Base-by-base conservation (phyloP, 768 basidiomycete genomes). In the Butyriboletus loyo region DNA sequence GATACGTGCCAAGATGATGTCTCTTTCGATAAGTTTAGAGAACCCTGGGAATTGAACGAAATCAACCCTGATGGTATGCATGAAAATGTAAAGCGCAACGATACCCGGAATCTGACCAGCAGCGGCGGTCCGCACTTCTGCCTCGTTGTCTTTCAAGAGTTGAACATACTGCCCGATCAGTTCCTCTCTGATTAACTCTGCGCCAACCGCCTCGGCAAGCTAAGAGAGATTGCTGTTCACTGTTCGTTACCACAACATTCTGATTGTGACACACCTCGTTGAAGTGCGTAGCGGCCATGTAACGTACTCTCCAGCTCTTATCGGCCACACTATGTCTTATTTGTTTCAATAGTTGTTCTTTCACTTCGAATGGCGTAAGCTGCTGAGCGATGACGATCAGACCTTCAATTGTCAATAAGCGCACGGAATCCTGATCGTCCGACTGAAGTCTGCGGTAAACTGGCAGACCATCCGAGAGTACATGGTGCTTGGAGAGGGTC, bases 291-390 rank as follows among this genome's bases (percentile, higher is more conserved):
- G 95, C 96, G 15, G 94, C 93, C 95, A 98, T 98, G 71, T 98
- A 99, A 67, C 97, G 79, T 48, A 99, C 97, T 60, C 97, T 80
- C 97, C 97, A 99, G 68, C 93, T 96, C 77, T 98, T 97, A 71
- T 99, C 97, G 11, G 85, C 78, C 44, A 97, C 86, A 58, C 89
- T 90, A 55, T 87, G 82, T 64, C 91, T 84, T 62, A 98, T 86
- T 69, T 95, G 89, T 58, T 87, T 86, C 57, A 94, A 75, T 24
- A 98, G 73, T 59, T 96, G 87, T 52, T 91, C 89, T 68, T 94
- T 93, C 37, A 94, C 86, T 73, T 98, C 95, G n/a, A 85, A 74
- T 2, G 92, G 87, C 9, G 84, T 76, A 55, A 99, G 80, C 57
- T 87, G 84, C 65, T 89, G 79, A 28, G 92, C 91, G 66, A 98